phyloP scores from a whole-genome alignment of 306 rosid species.

The Gleditsia sinensis region DNA sequence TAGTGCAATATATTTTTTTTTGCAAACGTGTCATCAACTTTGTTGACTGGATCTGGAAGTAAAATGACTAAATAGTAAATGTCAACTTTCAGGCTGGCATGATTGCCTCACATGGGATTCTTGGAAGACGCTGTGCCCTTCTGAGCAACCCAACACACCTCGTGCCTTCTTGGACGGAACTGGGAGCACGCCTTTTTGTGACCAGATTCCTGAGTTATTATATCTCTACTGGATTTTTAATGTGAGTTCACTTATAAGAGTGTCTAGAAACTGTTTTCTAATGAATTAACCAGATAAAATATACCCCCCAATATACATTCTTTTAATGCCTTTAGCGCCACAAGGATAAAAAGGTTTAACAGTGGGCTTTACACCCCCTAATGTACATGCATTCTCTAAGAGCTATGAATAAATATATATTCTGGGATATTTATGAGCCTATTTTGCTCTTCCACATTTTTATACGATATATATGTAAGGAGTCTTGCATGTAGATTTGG shows the following conservation, averaged over 20 bases:
- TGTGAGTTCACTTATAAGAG: slow-evolving; percentile 52
- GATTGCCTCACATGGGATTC: slow-evolving; percentile 65
- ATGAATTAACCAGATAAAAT: not conserved
- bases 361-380: too few relatives aligned
- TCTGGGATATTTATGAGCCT: not conserved
- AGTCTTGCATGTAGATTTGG: not conserved
- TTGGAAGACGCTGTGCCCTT: slow-evolving; percentile 57
- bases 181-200: slow-evolving; percentile 69
- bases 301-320: not conserved
- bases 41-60: not conserved
- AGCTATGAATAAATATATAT: too few relatives aligned
- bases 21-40: not conserved
- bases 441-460: not conserved
- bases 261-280: not conserved
- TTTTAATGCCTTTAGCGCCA: not conserved
- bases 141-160: slow-evolving; percentile 73
- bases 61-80: slow-evolving; percentile 1
- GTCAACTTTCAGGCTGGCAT: slow-evolving; percentile 70
- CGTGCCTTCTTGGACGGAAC: slow-evolving; percentile 79
- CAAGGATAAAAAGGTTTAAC: too few relatives aligned
- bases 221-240: slow-evolving; percentile 70
- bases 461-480: not conserved
- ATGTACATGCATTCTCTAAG: too few relatives aligned
- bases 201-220: slow-evolving; percentile 60
- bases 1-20: slow-evolving; percentile 11